Conservation (phyloP, 2,329 filamentous ascomycete species). For the Cryphonectria nitschkei region DNA sequence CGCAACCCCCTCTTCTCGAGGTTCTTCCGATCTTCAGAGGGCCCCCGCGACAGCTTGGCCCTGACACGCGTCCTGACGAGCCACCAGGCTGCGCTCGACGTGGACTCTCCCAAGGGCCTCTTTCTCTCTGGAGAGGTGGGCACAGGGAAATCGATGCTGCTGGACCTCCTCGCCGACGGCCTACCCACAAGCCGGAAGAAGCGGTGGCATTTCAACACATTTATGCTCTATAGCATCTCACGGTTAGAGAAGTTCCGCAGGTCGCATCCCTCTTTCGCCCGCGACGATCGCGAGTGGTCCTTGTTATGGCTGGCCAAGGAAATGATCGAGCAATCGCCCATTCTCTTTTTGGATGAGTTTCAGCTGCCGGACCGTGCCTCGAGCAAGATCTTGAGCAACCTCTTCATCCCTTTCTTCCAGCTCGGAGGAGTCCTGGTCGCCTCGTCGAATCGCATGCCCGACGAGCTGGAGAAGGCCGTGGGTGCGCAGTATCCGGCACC, state of each 20-base stretch:
- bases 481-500: constrained; percentile 69
- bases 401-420: constrained; percentile 81
- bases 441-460: constrained; percentile 82
- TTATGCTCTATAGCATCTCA: constrained; percentile 79
- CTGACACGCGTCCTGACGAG: constrained; percentile 70
- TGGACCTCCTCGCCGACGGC: constrained; percentile 79
- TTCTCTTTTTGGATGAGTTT: constrained; percentile 82
- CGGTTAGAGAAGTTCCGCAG: constrained; percentile 69
- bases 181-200: constrained; percentile 74
- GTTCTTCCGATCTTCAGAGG: constrained; percentile 60
- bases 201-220: constrained; percentile 83
- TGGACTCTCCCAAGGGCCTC: constrained; percentile 74
- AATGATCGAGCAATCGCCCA: constrained; percentile 73
- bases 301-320: constrained; percentile 76
- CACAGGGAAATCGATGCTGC: constrained; percentile 83
- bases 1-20: constrained; percentile 62
- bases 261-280: constrained; percentile 32
- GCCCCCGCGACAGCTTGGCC: constrained; percentile 61
- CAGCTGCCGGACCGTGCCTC: constrained; percentile 79
- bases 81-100: constrained; percentile 71
- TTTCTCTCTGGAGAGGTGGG: constrained; percentile 83
- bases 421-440: constrained; percentile 79
- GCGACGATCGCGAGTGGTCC: constrained; percentile 61
- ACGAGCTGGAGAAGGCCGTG: constrained; percentile 76
- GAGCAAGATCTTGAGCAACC: constrained; percentile 77